These are phyloP conservation scores for Globisporangium perplexum DNA, from an alignment of 352 stramenopile genomes.

Conservation along the genomic window DNA sequence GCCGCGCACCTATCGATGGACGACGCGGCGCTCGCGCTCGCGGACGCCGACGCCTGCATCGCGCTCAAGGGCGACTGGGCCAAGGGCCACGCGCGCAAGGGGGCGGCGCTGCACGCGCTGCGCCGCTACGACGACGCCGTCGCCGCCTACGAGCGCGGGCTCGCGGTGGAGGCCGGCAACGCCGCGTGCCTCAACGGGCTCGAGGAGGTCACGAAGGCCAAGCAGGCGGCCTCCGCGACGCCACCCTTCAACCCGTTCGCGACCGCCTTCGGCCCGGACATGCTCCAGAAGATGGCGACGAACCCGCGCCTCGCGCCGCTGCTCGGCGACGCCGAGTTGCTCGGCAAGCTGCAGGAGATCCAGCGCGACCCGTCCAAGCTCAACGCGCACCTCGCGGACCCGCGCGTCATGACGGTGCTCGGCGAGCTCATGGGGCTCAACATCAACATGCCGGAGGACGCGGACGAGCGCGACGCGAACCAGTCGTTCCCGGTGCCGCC, in stretches of 20 bases:
- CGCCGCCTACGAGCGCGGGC: conserved; percentile 75
- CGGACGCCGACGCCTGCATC: conserved; percentile 97
- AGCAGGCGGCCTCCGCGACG: conserved; percentile 25
- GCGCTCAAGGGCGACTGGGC: conserved; percentile 92
- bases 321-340: conserved; percentile 91
- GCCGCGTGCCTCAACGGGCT: conserved; percentile 90
- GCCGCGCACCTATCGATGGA: conserved; percentile 96
- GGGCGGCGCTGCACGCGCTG: conserved; percentile 95
- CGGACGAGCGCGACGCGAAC: conserved; percentile 33
- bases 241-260: conserved; percentile 80
- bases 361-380: conserved; percentile 75
- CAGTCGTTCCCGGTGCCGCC: conserved; percentile 15
- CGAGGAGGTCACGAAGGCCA: conserved; percentile 91
- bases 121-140: conserved; percentile 81
- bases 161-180: conserved; percentile 92
- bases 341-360: conserved; percentile 68
- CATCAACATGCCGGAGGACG: conserved; percentile 58
- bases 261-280: conserved; percentile 93
- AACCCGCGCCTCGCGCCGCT: conserved; percentile 86
- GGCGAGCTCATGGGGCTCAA: conserved; percentile 82
- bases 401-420: conserved; percentile 83
- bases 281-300: conserved; percentile 91
- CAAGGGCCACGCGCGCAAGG: conserved; percentile 98
- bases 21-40: conserved; percentile 90
- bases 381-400: conserved; percentile 73